phyloP scores from a whole-genome alignment of 73 alveolate genomes.

The Loxodes magnus region DNA sequence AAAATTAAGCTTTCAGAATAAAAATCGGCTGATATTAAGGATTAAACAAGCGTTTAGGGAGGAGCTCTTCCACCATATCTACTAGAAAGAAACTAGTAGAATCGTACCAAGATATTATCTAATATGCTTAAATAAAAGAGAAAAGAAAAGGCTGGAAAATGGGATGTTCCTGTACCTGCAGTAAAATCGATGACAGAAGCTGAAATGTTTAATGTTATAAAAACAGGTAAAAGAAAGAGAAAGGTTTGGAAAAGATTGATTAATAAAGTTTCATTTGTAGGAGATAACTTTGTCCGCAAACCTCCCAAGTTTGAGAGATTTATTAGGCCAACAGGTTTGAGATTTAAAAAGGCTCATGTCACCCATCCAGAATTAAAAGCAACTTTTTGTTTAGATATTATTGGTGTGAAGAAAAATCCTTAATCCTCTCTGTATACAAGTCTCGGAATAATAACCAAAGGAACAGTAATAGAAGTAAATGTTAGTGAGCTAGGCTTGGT shows the following conservation, averaged over 20 bases:
- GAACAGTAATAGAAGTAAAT: slow-evolving; percentile 91
- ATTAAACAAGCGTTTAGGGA: slow-evolving; percentile 66
- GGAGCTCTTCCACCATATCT: slow-evolving; percentile 97
- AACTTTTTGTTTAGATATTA: slow-evolving; percentile 78
- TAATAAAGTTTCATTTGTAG: slow-evolving; percentile 87
- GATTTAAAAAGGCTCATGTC: slow-evolving; percentile 95
- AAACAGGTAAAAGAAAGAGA: slow-evolving; percentile 88
- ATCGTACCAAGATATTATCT: slow-evolving; percentile 80
- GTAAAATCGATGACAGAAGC: slow-evolving; percentile 95
- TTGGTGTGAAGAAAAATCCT: slow-evolving; percentile 95
- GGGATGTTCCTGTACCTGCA: slow-evolving; percentile 95
- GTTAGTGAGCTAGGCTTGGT: slow-evolving; percentile 93
- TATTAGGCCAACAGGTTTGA: slow-evolving; percentile 93
- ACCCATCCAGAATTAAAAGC: slow-evolving; percentile 98
- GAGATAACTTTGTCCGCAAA: slow-evolving; percentile 86
- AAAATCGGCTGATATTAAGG: slow-evolving; percentile 78
- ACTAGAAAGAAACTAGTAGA: slow-evolving; percentile 89
- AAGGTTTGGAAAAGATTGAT: slow-evolving; percentile 94
- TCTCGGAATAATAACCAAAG: slow-evolving; percentile 92
- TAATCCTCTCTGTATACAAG: slow-evolving; percentile 84
- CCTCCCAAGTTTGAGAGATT: slow-evolving; percentile 97
- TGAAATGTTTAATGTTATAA: slow-evolving; percentile 92
- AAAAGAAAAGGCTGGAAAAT: slow-evolving; percentile 97
- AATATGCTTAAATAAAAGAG: slow-evolving; percentile 94
- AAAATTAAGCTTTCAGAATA: slow-evolving; percentile 91